Evolutionary conservation across 441 rosid species (phyloP), one percentile per base, ranked within the genome.

Genomic region (Euphorbia celastroides): DNA sequence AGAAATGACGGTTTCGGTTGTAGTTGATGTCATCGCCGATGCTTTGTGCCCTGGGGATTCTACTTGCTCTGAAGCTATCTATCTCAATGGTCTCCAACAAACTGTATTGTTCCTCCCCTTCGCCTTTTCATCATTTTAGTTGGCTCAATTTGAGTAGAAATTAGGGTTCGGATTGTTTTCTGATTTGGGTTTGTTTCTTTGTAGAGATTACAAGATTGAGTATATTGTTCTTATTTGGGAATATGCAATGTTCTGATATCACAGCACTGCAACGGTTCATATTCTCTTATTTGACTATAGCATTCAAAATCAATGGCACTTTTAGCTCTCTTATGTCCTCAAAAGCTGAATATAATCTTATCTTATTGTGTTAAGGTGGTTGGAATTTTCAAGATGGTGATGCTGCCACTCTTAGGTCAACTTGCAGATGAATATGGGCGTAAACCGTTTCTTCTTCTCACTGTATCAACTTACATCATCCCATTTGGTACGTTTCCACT

Each of bases 1-100:
- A 77, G 79, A 74, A 75, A 84, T 84, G 89, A 84, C 89, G 12
- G 86, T 84, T 62, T 82, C 89, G 26, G 83, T 84, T 67, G 84
- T 82, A 58, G 83, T 84, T 60, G 89, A 84, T 74, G 80, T 84
- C 66, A 71, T 74, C 23, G 76, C 86, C 36, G 62, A 30, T 69
- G 86, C 85, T 31, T 74, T 84, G n/a, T 84, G 86, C 70, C 86
- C 89, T 32, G 83, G 80, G 10, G 69, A 69, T 13, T 65, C 80
- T 32, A 75, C 85, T 55, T 84, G 89, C 34, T 65, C 86, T 12
- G 57, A 82, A 68, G 85, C 83, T 72, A 82, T 84, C 59, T 84
- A 82, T 62, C 70, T 82, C 48, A 81, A 56, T 28, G 89, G 89
- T 36, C 69, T 84, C 70, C 86, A 84, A 65, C 86, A 84, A 77